A percentile compares a stretch with the other conserved stretches of the same genome.
These are phyloP conservation scores for Pythium scleroteichum DNA, from an alignment of 352 stramenopile genomes.

Conservation along the genomic window DNA sequence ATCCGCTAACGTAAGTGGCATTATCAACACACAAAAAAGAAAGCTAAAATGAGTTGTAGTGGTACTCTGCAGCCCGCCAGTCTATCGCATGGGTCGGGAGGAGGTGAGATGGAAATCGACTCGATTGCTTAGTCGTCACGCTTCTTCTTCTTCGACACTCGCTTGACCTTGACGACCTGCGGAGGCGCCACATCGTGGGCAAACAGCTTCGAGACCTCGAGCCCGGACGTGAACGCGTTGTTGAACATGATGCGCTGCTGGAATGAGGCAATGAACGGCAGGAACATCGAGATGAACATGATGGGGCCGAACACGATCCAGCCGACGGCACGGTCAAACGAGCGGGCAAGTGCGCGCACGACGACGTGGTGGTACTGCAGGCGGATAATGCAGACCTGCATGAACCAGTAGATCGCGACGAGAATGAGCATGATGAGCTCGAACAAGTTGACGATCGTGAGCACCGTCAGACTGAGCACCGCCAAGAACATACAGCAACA, in stretches of 20 bases:
- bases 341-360: slow-evolving; percentile 69
- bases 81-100: slow-evolving; percentile 8
- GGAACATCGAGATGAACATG: slow-evolving; percentile 89
- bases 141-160: slow-evolving; percentile 90
- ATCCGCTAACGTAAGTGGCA: slow-evolving; percentile 23
- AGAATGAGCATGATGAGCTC: slow-evolving; percentile 71
- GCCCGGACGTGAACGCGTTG: slow-evolving; percentile 85
- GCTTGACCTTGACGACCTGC: slow-evolving; percentile 87
- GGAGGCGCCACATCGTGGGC: slow-evolving; percentile 78
- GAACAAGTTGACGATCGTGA: slow-evolving; percentile 75
- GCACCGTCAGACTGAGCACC: slow-evolving; percentile 66
- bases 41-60: slow-evolving; percentile 6
- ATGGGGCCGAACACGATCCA: slow-evolving; percentile 90
- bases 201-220: slow-evolving; percentile 90
- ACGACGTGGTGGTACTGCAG: slow-evolving; percentile 87
- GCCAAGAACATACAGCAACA: slow-evolving; percentile 69
- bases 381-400: slow-evolving; percentile 76
- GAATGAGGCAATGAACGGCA: slow-evolving; percentile 87
- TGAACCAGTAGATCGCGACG: slow-evolving; percentile 85
- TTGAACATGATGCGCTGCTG: slow-evolving; percentile 92
- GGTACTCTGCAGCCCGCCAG: slow-evolving; percentile 1
- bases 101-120: slow-evolving; percentile 6
- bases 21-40: slow-evolving; percentile 32
- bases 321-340: slow-evolving; percentile 75
- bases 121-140: slow-evolving; percentile 52